Evolutionary conservation across 768 basidiomycete genomes (phyloP).

Genomic region (Hortiboletus campestris): DNA sequence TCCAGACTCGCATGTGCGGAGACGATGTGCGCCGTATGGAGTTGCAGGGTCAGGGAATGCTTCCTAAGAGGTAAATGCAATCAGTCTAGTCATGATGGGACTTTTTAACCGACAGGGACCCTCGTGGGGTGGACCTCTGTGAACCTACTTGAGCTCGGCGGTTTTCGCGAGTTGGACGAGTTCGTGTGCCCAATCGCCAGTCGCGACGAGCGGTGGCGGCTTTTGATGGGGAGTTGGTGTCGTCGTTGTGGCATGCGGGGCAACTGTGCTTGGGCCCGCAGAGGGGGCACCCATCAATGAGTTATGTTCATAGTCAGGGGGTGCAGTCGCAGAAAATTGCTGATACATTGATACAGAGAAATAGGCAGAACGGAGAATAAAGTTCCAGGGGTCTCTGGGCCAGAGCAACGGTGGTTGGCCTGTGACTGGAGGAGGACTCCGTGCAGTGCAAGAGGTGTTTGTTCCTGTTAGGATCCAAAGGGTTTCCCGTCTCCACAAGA

Average conservation of each 20-base stretch:
- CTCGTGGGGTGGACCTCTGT: not conserved
- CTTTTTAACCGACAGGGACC: not conserved
- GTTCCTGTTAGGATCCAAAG: constrained; percentile 30
- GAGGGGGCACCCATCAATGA: constrained; percentile 32
- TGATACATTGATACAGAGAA: constrained; percentile 34
- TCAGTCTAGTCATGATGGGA: constrained; percentile 9
- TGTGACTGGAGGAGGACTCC: constrained; percentile 18
- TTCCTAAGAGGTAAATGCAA: constrained; percentile 46
- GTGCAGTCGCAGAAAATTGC: constrained; percentile 33
- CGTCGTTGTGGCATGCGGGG: constrained; percentile 31
- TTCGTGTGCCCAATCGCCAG: constrained; percentile 85
- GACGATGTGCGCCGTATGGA: constrained; percentile 85
- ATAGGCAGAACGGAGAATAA: constrained; percentile 21
- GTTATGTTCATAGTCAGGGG: constrained; percentile 35
- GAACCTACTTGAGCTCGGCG: constrained; percentile 80
- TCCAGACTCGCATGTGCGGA: constrained; percentile 80
- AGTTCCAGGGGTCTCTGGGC: constrained; percentile 30
- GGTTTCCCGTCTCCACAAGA: not conserved
- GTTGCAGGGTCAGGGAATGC: constrained; percentile 77
- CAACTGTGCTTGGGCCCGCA: constrained; percentile 34
- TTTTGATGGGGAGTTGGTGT: constrained; percentile 23
- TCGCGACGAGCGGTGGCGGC: constrained; percentile 63
- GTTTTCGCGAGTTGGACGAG: constrained; percentile 84
- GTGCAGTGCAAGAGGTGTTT: constrained; percentile 28
- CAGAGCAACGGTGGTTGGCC: constrained; percentile 2